Evolutionary conservation across 345 rosid genomes (phyloP).

Genomic region (Eucalyptus pauciflora): DNA sequence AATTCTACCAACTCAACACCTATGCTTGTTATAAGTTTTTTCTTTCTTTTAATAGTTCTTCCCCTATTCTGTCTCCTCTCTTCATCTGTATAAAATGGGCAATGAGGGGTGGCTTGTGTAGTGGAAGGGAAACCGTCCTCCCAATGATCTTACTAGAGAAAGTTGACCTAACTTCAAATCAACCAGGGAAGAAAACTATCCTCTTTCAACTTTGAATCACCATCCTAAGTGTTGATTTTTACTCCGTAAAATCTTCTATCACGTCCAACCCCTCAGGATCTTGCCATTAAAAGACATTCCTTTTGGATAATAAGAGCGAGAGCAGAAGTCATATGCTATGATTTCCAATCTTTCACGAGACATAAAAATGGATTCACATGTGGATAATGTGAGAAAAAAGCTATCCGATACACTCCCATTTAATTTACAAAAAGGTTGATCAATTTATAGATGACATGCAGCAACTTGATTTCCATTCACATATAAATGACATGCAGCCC

Average conservation of each 20-base stretch:
- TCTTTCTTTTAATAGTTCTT: too few relatives aligned
- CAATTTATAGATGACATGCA: background rate
- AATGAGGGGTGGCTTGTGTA: too few relatives aligned
- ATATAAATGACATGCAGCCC: accelerated
- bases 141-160: background rate
- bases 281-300: background rate
- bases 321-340: background rate
- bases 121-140: background rate
- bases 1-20: too few relatives aligned
- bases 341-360: background rate
- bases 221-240: slow-evolving; percentile 10
- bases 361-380: background rate
- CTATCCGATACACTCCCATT: background rate
- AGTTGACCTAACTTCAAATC: background rate
- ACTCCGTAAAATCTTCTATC: slow-evolving; percentile 13
- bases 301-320: background rate
- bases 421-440: background rate
- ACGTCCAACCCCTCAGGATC: background rate
- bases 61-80: too few relatives aligned
- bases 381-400: background rate
- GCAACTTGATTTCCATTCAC: background rate
- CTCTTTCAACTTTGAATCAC: slow-evolving; percentile 21
- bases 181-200: background rate
- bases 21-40: too few relatives aligned
- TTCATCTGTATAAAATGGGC: too few relatives aligned